A percentile compares a stretch with the other conserved stretches of the same genome.
These are phyloP conservation scores for Aristolochia fimbriata DNA, from an alignment of 164 flowering plant species.

Conservation along the genomic window DNA sequence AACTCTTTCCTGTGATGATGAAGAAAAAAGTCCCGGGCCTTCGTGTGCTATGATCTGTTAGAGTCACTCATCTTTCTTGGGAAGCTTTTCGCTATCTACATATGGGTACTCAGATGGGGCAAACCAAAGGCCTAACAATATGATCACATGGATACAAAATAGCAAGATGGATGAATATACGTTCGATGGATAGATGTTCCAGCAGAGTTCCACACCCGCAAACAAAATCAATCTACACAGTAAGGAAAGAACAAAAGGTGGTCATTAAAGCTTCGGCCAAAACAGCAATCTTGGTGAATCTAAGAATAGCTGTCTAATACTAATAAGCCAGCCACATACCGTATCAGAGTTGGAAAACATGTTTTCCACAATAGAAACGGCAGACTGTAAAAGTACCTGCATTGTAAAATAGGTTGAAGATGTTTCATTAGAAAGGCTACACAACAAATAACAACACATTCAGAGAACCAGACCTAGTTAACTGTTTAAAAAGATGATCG, in stretches of 20 bases:
- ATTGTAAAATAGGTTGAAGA: constrained; percentile 1
- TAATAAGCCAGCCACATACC: constrained; percentile 29
- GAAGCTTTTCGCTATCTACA: constrained; percentile 11
- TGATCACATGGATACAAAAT: constrained; percentile 46
- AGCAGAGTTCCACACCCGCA: constrained; percentile 66
- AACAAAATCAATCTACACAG: constrained; percentile 57
- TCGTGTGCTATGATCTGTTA: background rate
- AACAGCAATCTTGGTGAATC: background rate
- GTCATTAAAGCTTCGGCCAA: background rate
- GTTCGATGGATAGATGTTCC: constrained; percentile 89
- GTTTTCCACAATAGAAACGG: constrained; percentile 82
- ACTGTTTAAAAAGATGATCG: no score
- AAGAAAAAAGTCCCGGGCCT: background rate
- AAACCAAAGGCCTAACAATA: constrained; percentile 69
- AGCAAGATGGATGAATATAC: constrained; percentile 58
- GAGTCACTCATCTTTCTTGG: constrained; percentile 29
- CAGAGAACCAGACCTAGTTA: no score
- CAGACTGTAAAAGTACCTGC: constrained; percentile 83
- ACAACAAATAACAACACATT: background rate
- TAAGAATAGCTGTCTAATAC: background rate
- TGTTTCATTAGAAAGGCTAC: background rate
- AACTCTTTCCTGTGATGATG: no score
- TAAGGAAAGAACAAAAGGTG: background rate
- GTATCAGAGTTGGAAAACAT: constrained; percentile 38
- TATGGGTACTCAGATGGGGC: constrained; percentile 59